Base-by-base conservation (phyloP, 2,329 filamentous ascomycete species). In the Aspergillus flavus region DNA sequence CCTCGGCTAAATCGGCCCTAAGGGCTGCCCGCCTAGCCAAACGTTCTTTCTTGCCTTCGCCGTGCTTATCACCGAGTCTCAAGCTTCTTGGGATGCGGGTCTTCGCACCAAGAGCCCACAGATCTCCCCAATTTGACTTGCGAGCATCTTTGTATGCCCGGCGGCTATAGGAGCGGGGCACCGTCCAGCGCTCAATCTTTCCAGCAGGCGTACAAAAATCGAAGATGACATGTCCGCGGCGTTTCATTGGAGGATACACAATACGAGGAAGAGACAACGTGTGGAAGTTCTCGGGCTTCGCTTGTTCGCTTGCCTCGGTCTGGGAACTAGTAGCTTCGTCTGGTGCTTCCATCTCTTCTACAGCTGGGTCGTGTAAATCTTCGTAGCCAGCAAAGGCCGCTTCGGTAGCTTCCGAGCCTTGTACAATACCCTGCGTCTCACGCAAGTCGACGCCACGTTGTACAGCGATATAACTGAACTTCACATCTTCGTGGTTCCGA, bases 91-190 rank as follows among this genome's bases (percentile, higher is more conserved):
- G 73, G 4, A 91, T 85, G 14, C 93, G 85, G 0, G 93, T 96
- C 84, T 98, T 98, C 26, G 94, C 94, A 0, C 95, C 95, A 0
- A 98, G 83, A 0, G 94, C 93, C 95, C 95, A 99, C 11, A 98
- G 83, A 75, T 98, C 95, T 45, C 95, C 95, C 95, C 94, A 98
- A 59, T 81, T 82, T 0, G 90, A 86, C 80, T 99, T 99, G 65
- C 95, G 88, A 41, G 95, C 95, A 75, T 98, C 95, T 71, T 91
- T 92, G 80, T 94, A 98, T 0, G 93, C 93, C 71, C 91, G 88
- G 70, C 86, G 89, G 76, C 89, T 90, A 78, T 90, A 95, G 64
- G 89, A 93, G 69, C 89, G 89, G 1, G 94, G 92, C 0, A 99
- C 90, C 0, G 91, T 95, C 95, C 95, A 99, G 61, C 95, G 91